A percentile compares a stretch with the other conserved stretches of the same genome.
These are phyloP conservation scores for Trypanosoma scelopori DNA, from an alignment of 208 protist species.

Conservation along the genomic window DNA sequence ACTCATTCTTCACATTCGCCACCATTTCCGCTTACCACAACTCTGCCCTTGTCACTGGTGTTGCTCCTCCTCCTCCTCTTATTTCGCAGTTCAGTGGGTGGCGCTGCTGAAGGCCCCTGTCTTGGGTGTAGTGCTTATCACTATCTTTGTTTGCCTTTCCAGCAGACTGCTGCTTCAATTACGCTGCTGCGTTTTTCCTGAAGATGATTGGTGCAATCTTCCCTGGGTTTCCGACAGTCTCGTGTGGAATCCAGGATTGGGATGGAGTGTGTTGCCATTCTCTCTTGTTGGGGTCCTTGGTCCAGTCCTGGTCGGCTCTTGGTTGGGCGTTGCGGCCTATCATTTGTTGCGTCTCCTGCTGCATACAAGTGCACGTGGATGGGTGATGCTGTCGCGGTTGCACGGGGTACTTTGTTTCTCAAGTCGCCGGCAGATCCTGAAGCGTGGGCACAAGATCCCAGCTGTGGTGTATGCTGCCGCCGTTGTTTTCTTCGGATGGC, in stretches of 20 bases:
- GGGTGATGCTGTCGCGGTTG: neutral
- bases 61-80: neutral
- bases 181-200: slow-evolving; percentile 14
- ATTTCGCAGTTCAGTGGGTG: neutral
- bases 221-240: slow-evolving; percentile 23
- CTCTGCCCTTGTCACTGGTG: too few species aligned
- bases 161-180: slow-evolving; percentile 14
- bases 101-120: neutral
- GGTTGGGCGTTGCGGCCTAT: slow-evolving; percentile 8
- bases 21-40: neutral
- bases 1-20: neutral
- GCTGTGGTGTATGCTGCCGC: neutral
- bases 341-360: slow-evolving; percentile 8
- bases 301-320: slow-evolving; percentile 11
- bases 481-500: neutral
- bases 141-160: slow-evolving; percentile 8
- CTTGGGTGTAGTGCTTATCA: slow-evolving; percentile 7
- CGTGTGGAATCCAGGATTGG: slow-evolving; percentile 2
- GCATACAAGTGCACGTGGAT: neutral
- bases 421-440: neutral
- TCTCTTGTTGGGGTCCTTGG: slow-evolving; percentile 4
- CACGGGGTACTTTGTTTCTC: neutral
- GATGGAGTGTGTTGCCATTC: neutral
- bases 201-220: neutral
- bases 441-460: neutral